phyloP scores from a whole-genome alignment of 78 protist species.

The Guillardia theta region DNA sequence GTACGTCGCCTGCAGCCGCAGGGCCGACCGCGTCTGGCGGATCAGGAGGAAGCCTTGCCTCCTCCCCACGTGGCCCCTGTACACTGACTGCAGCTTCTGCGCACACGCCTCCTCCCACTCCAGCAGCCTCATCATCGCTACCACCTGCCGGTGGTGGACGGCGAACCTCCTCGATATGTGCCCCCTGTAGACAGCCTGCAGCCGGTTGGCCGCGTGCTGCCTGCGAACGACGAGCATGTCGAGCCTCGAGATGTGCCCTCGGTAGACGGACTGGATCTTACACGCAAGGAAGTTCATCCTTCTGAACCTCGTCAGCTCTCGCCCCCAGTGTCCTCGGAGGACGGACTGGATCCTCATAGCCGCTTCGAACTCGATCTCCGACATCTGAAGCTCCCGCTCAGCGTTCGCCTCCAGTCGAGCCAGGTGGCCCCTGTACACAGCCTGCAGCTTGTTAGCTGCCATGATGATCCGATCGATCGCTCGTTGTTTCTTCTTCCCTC shows the following conservation, averaged over 20 bases:
- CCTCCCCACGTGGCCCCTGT: background rate
- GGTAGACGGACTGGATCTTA: background rate
- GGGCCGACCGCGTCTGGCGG: constrained; percentile 5
- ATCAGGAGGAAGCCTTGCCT: background rate
- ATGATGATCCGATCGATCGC: background rate
- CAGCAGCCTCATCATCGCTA: background rate
- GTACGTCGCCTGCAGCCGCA: constrained; percentile 13
- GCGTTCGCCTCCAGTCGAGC: constrained; percentile 20
- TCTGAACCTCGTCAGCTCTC: background rate
- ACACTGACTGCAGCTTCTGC: background rate
- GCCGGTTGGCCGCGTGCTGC: background rate
- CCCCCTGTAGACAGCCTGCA: constrained; percentile 6
- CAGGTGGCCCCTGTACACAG: background rate
- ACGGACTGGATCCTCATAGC: background rate
- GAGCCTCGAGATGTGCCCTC: background rate
- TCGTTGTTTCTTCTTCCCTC: background rate
- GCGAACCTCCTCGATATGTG: background rate
- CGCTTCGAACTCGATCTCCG: constrained; percentile 23
- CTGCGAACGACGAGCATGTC: background rate
- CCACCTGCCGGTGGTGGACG: constrained; percentile 27
- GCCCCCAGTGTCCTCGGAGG: background rate
- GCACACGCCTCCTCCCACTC: constrained; percentile 29
- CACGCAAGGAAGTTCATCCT: background rate
- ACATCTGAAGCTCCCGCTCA: constrained; percentile 20
- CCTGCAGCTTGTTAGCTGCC: background rate